Conservation (phyloP, 2,329 filamentous ascomycete species). For the Rugonectria rugulosa region DNA sequence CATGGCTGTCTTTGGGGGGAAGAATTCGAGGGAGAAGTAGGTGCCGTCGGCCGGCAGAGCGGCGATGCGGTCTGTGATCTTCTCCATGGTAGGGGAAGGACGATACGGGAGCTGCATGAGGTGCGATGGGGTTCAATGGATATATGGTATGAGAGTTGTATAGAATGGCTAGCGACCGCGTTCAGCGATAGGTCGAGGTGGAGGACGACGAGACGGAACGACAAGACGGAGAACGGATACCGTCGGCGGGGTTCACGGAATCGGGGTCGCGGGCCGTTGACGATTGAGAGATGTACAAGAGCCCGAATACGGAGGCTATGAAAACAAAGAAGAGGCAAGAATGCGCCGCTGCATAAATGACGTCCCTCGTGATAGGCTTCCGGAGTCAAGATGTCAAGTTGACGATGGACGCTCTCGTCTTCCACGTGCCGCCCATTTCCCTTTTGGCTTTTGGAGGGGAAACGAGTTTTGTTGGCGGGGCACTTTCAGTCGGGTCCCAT, state of each 20-base stretch:
- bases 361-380: not conserved
- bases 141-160: not conserved
- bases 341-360: not conserved
- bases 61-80: slow-evolving; percentile 94
- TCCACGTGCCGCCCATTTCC: slow-evolving; percentile 20
- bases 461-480: slow-evolving; percentile 41
- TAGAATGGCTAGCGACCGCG: not conserved
- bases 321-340: not conserved
- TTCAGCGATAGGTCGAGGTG: slow-evolving; percentile 1
- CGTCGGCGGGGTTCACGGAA: slow-evolving; percentile 20
- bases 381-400: not conserved
- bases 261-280: slow-evolving; percentile 9
- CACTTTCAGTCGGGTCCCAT: slow-evolving; percentile 13
- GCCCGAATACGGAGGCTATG: not conserved
- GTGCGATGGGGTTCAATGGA: not conserved
- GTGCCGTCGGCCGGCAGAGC: slow-evolving; percentile 80
- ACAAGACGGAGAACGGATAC: slow-evolving; percentile 21
- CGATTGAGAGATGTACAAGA: not conserved
- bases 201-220: not conserved
- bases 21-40: slow-evolving; percentile 99
- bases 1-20: slow-evolving; percentile 96
- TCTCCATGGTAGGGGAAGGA: slow-evolving; percentile 66
- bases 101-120: slow-evolving; percentile 11
- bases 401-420: not conserved
- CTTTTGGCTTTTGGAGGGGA: slow-evolving; percentile 26